phyloP scores from a whole-genome alignment of 371 early-diverging fungal species.

The Lichtheimia hyalospora region DNA sequence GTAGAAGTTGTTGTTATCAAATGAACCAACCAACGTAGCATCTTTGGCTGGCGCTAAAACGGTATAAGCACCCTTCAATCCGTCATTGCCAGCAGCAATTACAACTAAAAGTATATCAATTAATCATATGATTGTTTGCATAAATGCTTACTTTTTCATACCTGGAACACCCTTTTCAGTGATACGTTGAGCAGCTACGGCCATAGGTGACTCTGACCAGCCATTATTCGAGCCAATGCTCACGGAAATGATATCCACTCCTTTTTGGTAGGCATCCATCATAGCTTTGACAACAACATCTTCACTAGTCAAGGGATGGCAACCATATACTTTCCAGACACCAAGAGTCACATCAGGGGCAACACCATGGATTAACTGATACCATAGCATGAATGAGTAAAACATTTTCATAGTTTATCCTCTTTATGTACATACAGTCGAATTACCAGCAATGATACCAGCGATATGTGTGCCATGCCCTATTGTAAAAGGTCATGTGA shows the following conservation, averaged over 20 bases:
- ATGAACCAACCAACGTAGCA: conserved; percentile 67
- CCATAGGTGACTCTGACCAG: conserved; percentile 32
- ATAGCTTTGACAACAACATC: conserved; percentile 75
- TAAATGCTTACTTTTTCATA: conserved; percentile 7
- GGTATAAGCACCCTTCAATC: conserved; percentile 56
- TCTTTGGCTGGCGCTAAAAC: conserved; percentile 56
- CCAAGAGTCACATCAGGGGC: conserved; percentile 60
- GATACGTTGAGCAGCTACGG: conserved; percentile 31
- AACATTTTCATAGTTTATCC: too few species aligned
- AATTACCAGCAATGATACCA: conserved; percentile 3
- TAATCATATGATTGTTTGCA: not conserved
- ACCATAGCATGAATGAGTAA: too few species aligned
- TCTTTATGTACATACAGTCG: not conserved
- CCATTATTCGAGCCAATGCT: conserved; percentile 27
- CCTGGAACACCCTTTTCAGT: conserved; percentile 33
- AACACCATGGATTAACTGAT: conserved; percentile 37
- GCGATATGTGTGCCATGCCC: conserved; percentile 62
- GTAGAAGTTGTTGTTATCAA: conserved; percentile 41
- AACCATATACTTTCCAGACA: conserved; percentile 41
- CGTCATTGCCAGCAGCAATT: conserved; percentile 70
- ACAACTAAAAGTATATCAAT: conserved; percentile 16
- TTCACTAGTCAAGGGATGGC: conserved; percentile 46
- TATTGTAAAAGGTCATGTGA: not conserved
- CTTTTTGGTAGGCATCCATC: conserved; percentile 65
- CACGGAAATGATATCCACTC: conserved; percentile 39